These are phyloP conservation scores for Marsdenia floribunda DNA, from an alignment of 257 asterid genomes.

Conservation along the genomic window DNA sequence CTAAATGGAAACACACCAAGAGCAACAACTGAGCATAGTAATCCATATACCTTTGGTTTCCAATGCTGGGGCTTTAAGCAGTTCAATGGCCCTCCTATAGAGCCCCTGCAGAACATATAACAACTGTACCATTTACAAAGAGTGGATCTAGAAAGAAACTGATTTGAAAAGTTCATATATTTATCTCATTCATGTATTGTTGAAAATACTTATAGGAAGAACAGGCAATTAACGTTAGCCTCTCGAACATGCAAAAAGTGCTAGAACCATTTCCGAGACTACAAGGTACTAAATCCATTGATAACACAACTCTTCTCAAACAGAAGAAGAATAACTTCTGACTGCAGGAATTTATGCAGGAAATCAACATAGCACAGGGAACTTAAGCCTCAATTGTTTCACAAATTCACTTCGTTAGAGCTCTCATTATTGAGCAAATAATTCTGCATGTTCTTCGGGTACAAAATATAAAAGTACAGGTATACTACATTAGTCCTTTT, in stretches of 20 bases:
- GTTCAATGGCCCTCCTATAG: constrained; percentile 76
- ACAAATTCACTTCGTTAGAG: not conserved
- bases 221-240: not conserved
- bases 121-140: constrained; percentile 6
- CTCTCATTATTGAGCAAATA: not conserved
- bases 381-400: not conserved
- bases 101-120: constrained; percentile 61
- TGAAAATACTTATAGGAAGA: not conserved
- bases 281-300: not conserved
- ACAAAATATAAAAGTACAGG: not conserved
- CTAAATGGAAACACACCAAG: not conserved
- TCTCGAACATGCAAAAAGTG: not conserved
- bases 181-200: not conserved
- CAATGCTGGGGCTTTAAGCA: constrained; percentile 76
- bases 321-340: not conserved
- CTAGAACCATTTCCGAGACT: not conserved
- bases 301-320: not conserved
- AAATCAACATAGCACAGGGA: not conserved
- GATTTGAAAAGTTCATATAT: not conserved
- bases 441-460: not conserved
- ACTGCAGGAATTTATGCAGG: not conserved
- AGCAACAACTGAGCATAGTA: not conserved
- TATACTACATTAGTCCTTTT: not conserved
- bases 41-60: constrained; percentile 46
- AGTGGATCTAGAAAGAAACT: not conserved